phyloP scores from a whole-genome alignment of 805 yeast genomes.

The Myxozyma monticola region DNA sequence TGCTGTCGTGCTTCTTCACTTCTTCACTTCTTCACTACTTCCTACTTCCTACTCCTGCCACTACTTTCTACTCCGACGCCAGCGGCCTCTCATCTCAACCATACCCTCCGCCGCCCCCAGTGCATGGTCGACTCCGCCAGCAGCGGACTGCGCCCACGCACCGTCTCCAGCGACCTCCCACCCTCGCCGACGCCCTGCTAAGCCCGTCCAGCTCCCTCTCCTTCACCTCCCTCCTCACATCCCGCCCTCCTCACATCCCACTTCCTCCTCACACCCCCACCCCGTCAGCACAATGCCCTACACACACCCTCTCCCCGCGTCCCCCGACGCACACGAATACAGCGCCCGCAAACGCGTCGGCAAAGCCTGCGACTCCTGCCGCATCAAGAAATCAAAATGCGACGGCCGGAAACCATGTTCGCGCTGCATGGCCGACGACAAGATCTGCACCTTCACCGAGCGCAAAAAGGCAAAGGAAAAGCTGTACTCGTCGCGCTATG shows the following conservation, averaged over 20 bases:
- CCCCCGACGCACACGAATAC: constrained; percentile 21
- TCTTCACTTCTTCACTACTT: too few relatives aligned
- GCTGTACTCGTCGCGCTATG: constrained; percentile 54
- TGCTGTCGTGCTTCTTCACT: too few relatives aligned
- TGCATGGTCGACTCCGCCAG: too few relatives aligned
- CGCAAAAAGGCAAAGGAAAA: constrained; percentile 56
- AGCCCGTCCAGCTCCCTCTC: too few relatives aligned
- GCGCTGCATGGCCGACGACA: constrained; percentile 55
- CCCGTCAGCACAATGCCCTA: constrained; percentile 7
- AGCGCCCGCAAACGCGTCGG: constrained; percentile 44
- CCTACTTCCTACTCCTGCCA: too few relatives aligned
- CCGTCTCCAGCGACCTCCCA: too few relatives aligned
- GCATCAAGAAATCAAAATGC: constrained; percentile 39
- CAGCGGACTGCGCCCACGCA: too few relatives aligned
- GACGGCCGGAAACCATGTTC: constrained; percentile 53
- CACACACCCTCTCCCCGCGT: constrained; percentile 12
- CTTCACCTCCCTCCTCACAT: background rate
- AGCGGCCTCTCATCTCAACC: too few relatives aligned
- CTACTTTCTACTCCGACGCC: too few relatives aligned
- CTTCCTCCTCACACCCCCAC: background rate
- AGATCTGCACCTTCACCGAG: constrained; percentile 57
- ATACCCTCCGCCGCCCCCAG: too few relatives aligned
- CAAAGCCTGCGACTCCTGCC: constrained; percentile 53
- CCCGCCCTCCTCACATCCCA: background rate
- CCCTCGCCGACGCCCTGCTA: too few relatives aligned